Base-by-base conservation (phyloP, 2,329 filamentous ascomycete genomes). In the Colletotrichum cordylinicola region DNA sequence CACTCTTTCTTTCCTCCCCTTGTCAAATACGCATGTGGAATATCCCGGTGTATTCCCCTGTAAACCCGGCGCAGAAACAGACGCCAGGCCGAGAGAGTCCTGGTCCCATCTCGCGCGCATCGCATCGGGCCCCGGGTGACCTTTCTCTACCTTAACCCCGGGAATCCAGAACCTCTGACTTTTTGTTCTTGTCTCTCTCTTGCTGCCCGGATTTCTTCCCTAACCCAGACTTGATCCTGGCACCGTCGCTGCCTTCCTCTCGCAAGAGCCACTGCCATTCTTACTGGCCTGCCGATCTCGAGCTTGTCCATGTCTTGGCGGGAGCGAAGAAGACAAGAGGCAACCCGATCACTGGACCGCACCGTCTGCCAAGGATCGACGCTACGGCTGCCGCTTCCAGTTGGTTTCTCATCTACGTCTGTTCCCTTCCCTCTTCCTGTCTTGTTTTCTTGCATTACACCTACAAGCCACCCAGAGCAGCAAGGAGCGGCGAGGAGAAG, bases 331-430 rank as follows among this genome's bases (percentile, higher is more conserved):
- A 73, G 24, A 21, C 58, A 68, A 58, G 31, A 65, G 60, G 48
- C 39, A 56, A 15, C 31, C 58, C 43, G 65, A 60, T 61, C 43
- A 75, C 33, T 68, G 27, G 55, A 37, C 39, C 39, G 21, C 37
- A 68, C 33, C 37, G 18, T 24, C 48, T 64, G 35, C 29, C 37
- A 35, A 27, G 43, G 74, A 76, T 74, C 74, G 70, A 76, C 70
- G 74, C 70, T 74, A 76, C 70, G n/a, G 48, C 48, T 76, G 29
- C 74, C 70, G 35, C 24, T 74, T 74, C 29, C 43, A 52, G 43
- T 52, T 74, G 58, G 58, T 61, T 31, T n/a, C 18, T 15, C 24
- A 48, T 33, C 43, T 12, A 33, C 60, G 24, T 67, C 70, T 60
- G 62, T 21, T 67, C 69, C 62, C 27, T 67, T 56, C 62, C 43